These are phyloP conservation scores for Pichia cabralensis DNA, from an alignment of 805 yeast genomes.

Conservation along the genomic window DNA sequence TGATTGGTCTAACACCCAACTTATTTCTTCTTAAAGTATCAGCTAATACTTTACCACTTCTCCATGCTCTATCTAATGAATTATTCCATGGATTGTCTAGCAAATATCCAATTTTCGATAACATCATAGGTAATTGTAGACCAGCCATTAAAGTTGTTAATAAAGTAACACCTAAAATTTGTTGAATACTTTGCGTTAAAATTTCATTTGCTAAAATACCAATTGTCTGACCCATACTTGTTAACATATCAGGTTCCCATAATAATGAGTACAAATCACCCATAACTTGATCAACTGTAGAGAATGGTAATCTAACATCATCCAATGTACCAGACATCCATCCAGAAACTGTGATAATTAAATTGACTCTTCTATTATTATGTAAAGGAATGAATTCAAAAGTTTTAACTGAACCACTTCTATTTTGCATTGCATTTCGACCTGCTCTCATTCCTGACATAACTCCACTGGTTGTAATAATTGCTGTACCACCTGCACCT, in stretches of 20 bases:
- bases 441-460: slow-evolving; percentile 90
- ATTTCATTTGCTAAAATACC: slow-evolving; percentile 90
- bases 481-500: slow-evolving; percentile 93
- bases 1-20: slow-evolving; percentile 85
- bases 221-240: slow-evolving; percentile 93
- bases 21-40: slow-evolving; percentile 83
- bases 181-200: slow-evolving; percentile 86
- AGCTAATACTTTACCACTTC: slow-evolving; percentile 84
- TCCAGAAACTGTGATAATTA: slow-evolving; percentile 85
- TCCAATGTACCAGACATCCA: slow-evolving; percentile 96
- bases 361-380: slow-evolving; percentile 78
- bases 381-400: slow-evolving; percentile 91
- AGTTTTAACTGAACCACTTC: slow-evolving; percentile 88
- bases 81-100: slow-evolving; percentile 98
- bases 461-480: slow-evolving; percentile 87
- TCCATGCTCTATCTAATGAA: slow-evolving; percentile 93
- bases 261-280: slow-evolving; percentile 87
- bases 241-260: slow-evolving; percentile 98
- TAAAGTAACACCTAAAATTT: slow-evolving; percentile 85
- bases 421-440: slow-evolving; percentile 66
- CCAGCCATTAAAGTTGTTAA: slow-evolving; percentile 88
- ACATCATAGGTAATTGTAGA: slow-evolving; percentile 82
- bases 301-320: slow-evolving; percentile 92
- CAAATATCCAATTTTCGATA: slow-evolving; percentile 79
- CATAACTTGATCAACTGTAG: slow-evolving; percentile 95